phyloP scores from a whole-genome alignment of 2,329 filamentous ascomycete species.

The Sporothrix globosa region DNA sequence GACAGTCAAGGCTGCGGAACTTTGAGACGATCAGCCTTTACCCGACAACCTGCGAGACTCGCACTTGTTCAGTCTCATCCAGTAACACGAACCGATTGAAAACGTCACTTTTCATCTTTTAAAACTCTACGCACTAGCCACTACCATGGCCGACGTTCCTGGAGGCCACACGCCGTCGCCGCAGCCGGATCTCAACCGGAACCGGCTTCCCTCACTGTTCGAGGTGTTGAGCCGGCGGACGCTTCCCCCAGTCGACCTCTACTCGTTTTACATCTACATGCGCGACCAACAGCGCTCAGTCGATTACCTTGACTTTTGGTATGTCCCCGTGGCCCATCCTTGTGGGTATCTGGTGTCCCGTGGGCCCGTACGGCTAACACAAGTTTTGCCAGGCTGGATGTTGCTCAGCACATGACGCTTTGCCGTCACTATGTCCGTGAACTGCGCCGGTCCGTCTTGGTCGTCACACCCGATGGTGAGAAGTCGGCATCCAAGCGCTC shows the following conservation, averaged over 20 bases:
- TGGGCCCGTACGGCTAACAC: conserved; percentile 31
- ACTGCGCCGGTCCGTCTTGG: conserved; percentile 86
- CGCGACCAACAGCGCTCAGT: conserved; percentile 96
- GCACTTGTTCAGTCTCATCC: not conserved
- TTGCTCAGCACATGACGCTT: conserved; percentile 97
- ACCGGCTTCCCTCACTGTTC: conserved; percentile 89
- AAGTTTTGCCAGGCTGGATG: conserved; percentile 76
- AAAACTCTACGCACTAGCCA: not conserved
- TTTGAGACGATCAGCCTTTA: conserved; percentile 4
- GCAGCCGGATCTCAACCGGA: conserved; percentile 66
- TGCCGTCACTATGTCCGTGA: conserved; percentile 97
- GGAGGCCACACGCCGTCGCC: conserved; percentile 53
- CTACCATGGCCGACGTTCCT: conserved; percentile 45
- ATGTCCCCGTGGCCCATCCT: conserved; percentile 41
- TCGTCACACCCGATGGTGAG: conserved; percentile 89
- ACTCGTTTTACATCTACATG: conserved; percentile 99
- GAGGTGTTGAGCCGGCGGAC: conserved; percentile 94
- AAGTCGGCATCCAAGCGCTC: conserved; percentile 78
- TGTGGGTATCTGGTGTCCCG: conserved; percentile 26
- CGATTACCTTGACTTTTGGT: conserved; percentile 99
- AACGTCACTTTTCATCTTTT: not conserved
- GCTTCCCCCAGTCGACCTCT: conserved; percentile 92
- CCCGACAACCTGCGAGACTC: not conserved
- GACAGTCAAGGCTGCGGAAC: not conserved
- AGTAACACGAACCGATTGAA: not conserved